These are phyloP conservation scores for Trypanosoma cruzi DNA, from an alignment of 208 protist species.

Conservation along the genomic window DNA sequence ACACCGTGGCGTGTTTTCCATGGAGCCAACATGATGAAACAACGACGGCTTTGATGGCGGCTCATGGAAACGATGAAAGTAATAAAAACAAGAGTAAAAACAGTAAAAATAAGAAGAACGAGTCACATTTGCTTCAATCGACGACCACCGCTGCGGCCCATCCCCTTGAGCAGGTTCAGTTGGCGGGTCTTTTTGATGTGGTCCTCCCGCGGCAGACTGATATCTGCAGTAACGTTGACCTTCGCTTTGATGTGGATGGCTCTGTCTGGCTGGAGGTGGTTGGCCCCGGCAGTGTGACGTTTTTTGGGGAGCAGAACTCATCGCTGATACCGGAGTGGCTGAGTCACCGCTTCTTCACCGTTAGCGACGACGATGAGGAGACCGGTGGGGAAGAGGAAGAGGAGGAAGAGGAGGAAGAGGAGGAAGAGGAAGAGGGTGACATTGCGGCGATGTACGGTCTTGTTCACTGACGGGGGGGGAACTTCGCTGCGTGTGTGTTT, in stretches of 20 bases:
- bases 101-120: background rate
- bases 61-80: conserved; percentile 7
- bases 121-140: background rate
- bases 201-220: conserved; percentile 40
- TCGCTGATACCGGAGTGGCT: conserved; percentile 62
- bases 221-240: conserved; percentile 48
- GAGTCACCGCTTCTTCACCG: conserved; percentile 47
- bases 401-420: conserved; percentile 38
- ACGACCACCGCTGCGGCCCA: conserved; percentile 3
- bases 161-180: conserved; percentile 1
- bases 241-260: conserved; percentile 79
- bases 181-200: conserved; percentile 19
- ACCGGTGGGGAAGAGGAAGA: too few species aligned
- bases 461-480: conserved; percentile 10
- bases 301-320: conserved; percentile 73
- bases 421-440: conserved; percentile 32
- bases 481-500: background rate
- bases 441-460: conserved; percentile 49
- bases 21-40: background rate
- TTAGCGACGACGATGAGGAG: conserved; percentile 48
- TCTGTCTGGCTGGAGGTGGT: conserved; percentile 64
- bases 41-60: background rate
- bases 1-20: conserved; percentile 48
- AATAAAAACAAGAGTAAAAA: conserved; percentile 31
- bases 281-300: conserved; percentile 69